A percentile compares a stretch with the other conserved stretches of the same genome.
Conservation (phyloP, 2,329 filamentous ascomycete genomes). For the Aspergillus vadensis region DNA sequence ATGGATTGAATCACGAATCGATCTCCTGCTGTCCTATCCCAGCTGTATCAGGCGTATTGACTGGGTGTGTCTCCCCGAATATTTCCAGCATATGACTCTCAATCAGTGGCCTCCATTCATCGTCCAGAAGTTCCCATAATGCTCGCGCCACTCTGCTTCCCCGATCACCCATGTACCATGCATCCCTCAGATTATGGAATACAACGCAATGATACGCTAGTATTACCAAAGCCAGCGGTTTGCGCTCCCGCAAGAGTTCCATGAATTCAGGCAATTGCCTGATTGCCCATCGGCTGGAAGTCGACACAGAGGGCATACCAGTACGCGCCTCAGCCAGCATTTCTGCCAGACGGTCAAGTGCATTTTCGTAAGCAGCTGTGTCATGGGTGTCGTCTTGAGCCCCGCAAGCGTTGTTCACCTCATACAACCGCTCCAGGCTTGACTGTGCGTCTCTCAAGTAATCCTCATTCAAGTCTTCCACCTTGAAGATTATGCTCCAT, state of each 20-base stretch:
- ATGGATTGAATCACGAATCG: neutral
- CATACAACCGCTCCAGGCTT: slow-evolving; percentile 27
- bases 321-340: slow-evolving; percentile 28
- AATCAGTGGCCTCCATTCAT: slow-evolving; percentile 33
- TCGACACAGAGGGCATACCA: slow-evolving; percentile 57
- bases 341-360: slow-evolving; percentile 32
- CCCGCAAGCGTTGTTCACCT: slow-evolving; percentile 30
- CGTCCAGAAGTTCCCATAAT: slow-evolving; percentile 45
- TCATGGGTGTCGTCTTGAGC: slow-evolving; percentile 27
- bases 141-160: slow-evolving; percentile 67
- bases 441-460: slow-evolving; percentile 25
- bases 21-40: neutral
- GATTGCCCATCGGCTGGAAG: slow-evolving; percentile 42
- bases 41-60: neutral
- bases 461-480: slow-evolving; percentile 25
- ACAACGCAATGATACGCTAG: slow-evolving; percentile 63
- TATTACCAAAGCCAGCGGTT: slow-evolving; percentile 56
- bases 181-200: slow-evolving; percentile 58
- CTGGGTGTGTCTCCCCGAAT: slow-evolving; percentile 27
- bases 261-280: slow-evolving; percentile 37
- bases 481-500: slow-evolving; percentile 32
- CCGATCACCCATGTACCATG: slow-evolving; percentile 70
- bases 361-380: slow-evolving; percentile 22
- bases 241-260: slow-evolving; percentile 40
- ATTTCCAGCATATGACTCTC: slow-evolving; percentile 35